Percentiles rank a stretch among this genome's conserved stretches.
Evolutionary conservation across 768 basidiomycete genomes (phyloP).

Genomic region (Pleurotus sapidus): DNA sequence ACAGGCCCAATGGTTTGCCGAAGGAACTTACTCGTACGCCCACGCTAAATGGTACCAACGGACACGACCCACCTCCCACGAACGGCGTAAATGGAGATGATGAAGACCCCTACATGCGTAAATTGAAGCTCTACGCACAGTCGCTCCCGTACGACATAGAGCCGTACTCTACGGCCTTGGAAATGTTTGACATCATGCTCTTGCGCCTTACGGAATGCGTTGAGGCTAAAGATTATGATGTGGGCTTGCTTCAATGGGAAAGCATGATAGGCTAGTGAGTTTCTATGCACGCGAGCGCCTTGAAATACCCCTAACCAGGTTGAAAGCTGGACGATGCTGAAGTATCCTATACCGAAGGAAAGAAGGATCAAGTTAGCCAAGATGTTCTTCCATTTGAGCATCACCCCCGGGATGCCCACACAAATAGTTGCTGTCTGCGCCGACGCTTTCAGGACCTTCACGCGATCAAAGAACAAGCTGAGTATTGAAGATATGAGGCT

Average conservation of each 20-base stretch:
- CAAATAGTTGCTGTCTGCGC: conserved; percentile 66
- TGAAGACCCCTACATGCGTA: conserved; percentile 50
- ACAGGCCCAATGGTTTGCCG: background rate
- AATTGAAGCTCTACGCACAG: conserved; percentile 59
- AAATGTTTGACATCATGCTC: conserved; percentile 71
- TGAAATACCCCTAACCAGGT: conserved; percentile 6
- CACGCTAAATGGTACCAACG: background rate
- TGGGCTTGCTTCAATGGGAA: conserved; percentile 80
- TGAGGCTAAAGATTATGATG: conserved; percentile 79
- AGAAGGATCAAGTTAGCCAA: conserved; percentile 71
- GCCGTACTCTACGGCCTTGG: conserved; percentile 70
- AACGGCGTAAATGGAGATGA: conserved; percentile 25
- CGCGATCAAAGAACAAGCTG: conserved; percentile 70
- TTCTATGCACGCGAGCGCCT: conserved; percentile 2
- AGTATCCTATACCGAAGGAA: conserved; percentile 83
- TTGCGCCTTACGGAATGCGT: conserved; percentile 68
- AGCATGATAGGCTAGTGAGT: conserved; percentile 71
- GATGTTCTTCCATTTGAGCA: conserved; percentile 75
- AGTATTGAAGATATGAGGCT: conserved; percentile 77
- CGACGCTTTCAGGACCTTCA: conserved; percentile 58
- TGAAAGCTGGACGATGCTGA: conserved; percentile 74
- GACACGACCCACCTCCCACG: conserved; percentile 13
- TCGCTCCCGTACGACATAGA: conserved; percentile 79
- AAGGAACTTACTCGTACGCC: too few relatives aligned
- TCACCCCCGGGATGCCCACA: conserved; percentile 73